A percentile compares a stretch with the other conserved stretches of the same genome.
Evolutionary conservation across 495 filamentous ascomycete species (phyloP).

Genomic region (Sordaria brevicollis): DNA sequence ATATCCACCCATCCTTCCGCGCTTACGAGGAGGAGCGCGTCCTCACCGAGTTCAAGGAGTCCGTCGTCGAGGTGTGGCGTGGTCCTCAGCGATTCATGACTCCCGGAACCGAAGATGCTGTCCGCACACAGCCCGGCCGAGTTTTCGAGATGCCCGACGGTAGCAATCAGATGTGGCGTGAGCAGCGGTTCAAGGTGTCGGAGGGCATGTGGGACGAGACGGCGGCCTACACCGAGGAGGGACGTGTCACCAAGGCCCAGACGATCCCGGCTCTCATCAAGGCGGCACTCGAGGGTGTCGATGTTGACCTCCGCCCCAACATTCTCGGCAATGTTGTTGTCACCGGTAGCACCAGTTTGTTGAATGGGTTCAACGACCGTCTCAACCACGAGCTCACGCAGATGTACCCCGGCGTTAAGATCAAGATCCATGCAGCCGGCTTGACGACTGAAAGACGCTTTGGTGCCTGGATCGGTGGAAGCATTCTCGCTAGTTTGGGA

Average conservation of each 20-base stretch:
- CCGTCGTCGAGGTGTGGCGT: constrained; percentile 87
- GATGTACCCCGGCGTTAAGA: constrained; percentile 69
- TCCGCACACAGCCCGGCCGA: constrained; percentile 53
- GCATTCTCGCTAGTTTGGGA: constrained; percentile 88
- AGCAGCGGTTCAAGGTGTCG: constrained; percentile 70
- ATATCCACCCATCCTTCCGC: constrained; percentile 64
- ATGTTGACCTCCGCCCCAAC: constrained; percentile 78
- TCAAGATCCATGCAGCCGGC: constrained; percentile 77
- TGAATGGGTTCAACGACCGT: constrained; percentile 84
- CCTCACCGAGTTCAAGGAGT: constrained; percentile 93
- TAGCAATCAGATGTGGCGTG: constrained; percentile 84
- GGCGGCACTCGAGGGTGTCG: constrained; percentile 63
- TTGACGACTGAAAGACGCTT: constrained; percentile 78
- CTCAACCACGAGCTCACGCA: constrained; percentile 70
- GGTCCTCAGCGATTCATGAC: constrained; percentile 60
- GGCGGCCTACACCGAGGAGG: constrained; percentile 41
- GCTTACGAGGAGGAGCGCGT: constrained; percentile 84
- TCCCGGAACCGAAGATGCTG: constrained; percentile 56
- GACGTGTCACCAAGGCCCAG: constrained; percentile 49
- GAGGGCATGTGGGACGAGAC: constrained; percentile 85
- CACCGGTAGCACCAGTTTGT: constrained; percentile 71
- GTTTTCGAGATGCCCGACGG: constrained; percentile 94
- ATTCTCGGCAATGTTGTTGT: constrained; percentile 86
- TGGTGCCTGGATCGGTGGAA: constrained; percentile 91
- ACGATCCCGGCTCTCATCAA: constrained; percentile 73